These are phyloP conservation scores for Zoysia japonica DNA, from an alignment of 176 grass and related monocot species.

Conservation along the genomic window DNA sequence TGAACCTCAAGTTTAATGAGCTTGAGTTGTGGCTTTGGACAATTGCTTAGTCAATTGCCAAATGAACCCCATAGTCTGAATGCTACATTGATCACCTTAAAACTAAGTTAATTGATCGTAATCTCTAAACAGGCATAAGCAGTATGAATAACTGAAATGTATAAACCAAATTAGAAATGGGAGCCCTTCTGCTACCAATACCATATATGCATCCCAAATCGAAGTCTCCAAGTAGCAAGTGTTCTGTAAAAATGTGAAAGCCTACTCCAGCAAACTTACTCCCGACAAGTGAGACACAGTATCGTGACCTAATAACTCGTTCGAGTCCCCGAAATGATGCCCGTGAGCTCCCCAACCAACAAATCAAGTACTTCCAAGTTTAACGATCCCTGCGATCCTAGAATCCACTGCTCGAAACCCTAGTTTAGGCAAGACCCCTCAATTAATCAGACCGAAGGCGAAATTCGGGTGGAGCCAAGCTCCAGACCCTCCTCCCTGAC, in stretches of 20 bases:
- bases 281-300: not conserved
- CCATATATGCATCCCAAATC: not conserved
- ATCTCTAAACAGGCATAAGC: not conserved
- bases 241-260: not conserved
- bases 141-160: not conserved
- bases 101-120: not conserved
- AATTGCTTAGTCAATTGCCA: not conserved
- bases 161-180: not conserved
- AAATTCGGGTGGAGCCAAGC: not conserved
- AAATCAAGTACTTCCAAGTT: not conserved
- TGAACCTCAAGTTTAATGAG: not conserved
- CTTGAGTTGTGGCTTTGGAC: constrained; percentile 14
- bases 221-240: not conserved
- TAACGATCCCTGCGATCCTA: not conserved
- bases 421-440: not conserved
- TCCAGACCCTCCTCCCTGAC: not conserved
- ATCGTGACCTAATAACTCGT: not conserved
- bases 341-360: not conserved
- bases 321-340: not conserved
- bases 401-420: not conserved
- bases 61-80: not conserved
- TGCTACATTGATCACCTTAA: not conserved
- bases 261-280: not conserved
- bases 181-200: not conserved
- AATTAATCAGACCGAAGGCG: not conserved